Conservation (phyloP, 2,329 filamentous ascomycete genomes). For the Neonectria neomacrospora region DNA sequence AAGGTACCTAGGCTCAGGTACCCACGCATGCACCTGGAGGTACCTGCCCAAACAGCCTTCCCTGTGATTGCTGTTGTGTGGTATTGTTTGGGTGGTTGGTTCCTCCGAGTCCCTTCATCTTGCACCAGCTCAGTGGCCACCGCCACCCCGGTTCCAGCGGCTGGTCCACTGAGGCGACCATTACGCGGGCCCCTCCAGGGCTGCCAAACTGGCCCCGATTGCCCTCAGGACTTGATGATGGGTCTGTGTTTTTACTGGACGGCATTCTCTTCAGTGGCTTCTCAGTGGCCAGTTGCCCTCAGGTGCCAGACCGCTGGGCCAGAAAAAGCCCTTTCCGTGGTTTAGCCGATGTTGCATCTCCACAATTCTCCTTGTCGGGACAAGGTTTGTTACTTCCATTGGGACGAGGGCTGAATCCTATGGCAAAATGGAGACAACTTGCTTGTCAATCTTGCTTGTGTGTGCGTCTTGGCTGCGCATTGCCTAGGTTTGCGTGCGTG, state of each 20-base stretch:
- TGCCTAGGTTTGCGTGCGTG: neutral
- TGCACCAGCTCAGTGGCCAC: conserved; percentile 14
- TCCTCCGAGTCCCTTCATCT: conserved; percentile 3
- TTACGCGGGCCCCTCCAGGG: neutral
- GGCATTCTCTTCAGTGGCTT: conserved; percentile 12
- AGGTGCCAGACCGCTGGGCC: conserved; percentile 32
- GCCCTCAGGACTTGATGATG: conserved; percentile 5
- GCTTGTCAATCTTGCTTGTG: conserved; percentile 4
- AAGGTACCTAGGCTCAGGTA: conserved; percentile 11
- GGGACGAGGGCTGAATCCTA: conserved; percentile 51
- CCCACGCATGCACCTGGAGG: neutral
- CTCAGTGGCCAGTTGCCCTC: conserved; percentile 30
- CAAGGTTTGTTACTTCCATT: conserved; percentile 32
- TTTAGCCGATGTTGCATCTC: conserved; percentile 45
- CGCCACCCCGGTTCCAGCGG: conserved; percentile 18
- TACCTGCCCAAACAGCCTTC: conserved; percentile 3
- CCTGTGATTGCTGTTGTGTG: neutral
- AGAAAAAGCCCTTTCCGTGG: conserved; percentile 37
- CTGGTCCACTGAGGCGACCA: conserved; percentile 14
- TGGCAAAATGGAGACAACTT: conserved; percentile 40
- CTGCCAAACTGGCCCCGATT: neutral
- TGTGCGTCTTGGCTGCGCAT: neutral
- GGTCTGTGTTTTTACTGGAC: conserved; percentile 37
- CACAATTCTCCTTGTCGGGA: conserved; percentile 27
- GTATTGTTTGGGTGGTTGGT: conserved; percentile 7